Evolutionary conservation across 495 filamentous ascomycete species (phyloP), one percentile per base, ranked within the genome.

Genomic region (Penicillium flavigenum): DNA sequence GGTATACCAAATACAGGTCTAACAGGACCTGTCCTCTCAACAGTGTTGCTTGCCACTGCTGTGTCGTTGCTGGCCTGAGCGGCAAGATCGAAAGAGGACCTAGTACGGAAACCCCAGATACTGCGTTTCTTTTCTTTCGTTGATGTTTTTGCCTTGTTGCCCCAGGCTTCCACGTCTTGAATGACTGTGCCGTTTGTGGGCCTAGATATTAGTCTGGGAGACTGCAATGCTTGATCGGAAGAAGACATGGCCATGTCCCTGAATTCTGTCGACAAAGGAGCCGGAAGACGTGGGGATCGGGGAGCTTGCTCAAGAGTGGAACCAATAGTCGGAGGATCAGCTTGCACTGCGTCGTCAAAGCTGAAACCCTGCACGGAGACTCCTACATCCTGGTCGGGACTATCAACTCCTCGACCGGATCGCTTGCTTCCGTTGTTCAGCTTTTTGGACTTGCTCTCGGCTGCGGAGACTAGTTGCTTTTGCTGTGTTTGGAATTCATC

Each of bases 181-280:
- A 98, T 98, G 17, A 91, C 77, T 27, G 87, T 77, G 45, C 88
- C 89, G 71, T 96, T 95, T 39, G 86, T 92, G 2, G 95, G 94
- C 24, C 79, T 89, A 7, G 94, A 97, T 45, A 98, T 98, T 17
- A 82, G 69, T 63, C 86, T 89, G 5, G 78, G 76, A 17, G 76
- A 68, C 46, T 77, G 71, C 39, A 66, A 53, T 10, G 67, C 44
- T 47, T 34, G 51, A 38, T 59, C 50, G 46, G 54, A 55, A 47
- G 56, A 55, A 58, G 56, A 56, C 41, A 73, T 65, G 26, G 54
- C 68, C 10, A 58, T 17, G 36, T 77, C 73, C 42, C 50, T 48
- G 41, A 59, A 47, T 3, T 72, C 73, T 4, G 51, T 67, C 36
- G 72, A 65, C 14, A 72, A 52, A 22, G 60, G 51, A 0, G 61